Conservation (phyloP, 75 land plant genomes). For the Picea sitchensis region DNA sequence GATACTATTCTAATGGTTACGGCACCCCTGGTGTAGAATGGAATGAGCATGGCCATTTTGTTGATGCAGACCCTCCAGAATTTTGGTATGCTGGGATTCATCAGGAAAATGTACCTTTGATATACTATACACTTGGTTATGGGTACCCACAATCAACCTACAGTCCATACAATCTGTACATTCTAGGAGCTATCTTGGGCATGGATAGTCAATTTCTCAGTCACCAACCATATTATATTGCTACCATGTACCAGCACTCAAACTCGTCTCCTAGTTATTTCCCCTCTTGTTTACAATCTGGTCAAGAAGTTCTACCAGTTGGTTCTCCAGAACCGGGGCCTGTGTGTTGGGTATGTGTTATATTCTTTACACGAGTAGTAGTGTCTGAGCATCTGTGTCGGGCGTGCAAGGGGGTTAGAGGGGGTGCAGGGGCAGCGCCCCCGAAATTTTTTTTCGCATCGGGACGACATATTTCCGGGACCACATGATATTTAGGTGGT, state of each 20-base stretch:
- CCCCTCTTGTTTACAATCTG: slow-evolving; percentile 26
- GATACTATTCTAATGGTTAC: slow-evolving; percentile 53
- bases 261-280: slow-evolving; percentile 34
- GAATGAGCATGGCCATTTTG: slow-evolving; percentile 39
- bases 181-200: slow-evolving; percentile 50
- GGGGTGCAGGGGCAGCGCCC: no score
- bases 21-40: slow-evolving; percentile 45
- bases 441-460: no score
- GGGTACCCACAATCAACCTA: slow-evolving; percentile 50
- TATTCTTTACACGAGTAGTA: no score
- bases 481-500: no score
- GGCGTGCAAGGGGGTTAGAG: no score
- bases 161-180: slow-evolving; percentile 50
- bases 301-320: slow-evolving; percentile 15
- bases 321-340: slow-evolving; percentile 8
- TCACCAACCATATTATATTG: slow-evolving; percentile 24
- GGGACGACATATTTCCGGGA: no score
- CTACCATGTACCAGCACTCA: slow-evolving; percentile 25
- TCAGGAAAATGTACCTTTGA: slow-evolving; percentile 42
- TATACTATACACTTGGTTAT: slow-evolving; percentile 58
- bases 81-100: slow-evolving; percentile 37
- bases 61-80: slow-evolving; percentile 48
- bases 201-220: slow-evolving; percentile 31
- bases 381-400: no score
- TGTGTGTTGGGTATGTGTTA: no score